Evolutionary conservation across 768 basidiomycete species (phyloP).

Genomic region (Pholiota molesta): DNA sequence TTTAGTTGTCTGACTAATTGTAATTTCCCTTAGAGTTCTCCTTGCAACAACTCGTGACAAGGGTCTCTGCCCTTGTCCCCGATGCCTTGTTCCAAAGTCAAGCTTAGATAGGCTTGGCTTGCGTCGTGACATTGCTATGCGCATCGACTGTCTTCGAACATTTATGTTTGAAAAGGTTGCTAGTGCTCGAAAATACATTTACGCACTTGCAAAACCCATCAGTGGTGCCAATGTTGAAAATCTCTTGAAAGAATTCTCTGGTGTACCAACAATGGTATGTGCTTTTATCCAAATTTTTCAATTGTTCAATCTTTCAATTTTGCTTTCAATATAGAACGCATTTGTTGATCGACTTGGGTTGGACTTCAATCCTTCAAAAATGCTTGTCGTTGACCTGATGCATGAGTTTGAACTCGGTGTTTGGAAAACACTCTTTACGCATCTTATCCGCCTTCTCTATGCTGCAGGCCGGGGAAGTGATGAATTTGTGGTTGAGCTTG

Average conservation of each 20-base stretch:
- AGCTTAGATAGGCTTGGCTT: constrained; percentile 33
- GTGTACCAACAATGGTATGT: constrained; percentile 32
- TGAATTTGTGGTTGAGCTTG: neutral
- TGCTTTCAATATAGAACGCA: constrained; percentile 5
- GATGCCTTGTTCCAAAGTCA: constrained; percentile 32
- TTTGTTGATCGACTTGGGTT: neutral
- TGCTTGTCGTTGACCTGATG: constrained; percentile 6
- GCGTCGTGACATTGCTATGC: neutral
- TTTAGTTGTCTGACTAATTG: neutral
- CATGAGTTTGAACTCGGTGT: constrained; percentile 11
- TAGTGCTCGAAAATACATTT: neutral
- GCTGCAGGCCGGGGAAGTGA: constrained; percentile 5
- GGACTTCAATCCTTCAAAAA: neutral
- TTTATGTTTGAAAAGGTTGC: neutral
- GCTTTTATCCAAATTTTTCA: neutral
- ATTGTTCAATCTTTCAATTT: constrained; percentile 10
- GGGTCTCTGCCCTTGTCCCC: constrained; percentile 38
- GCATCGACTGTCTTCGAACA: neutral
- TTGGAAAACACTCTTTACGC: constrained; percentile 28
- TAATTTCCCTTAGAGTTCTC: constrained; percentile 28
- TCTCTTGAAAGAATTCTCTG: constrained; percentile 21
- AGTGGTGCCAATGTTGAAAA: neutral
- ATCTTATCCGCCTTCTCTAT: constrained; percentile 24
- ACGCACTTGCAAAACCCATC: neutral
- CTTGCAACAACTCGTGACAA: constrained; percentile 39